Evolutionary conservation across 176 grass and related monocot species (phyloP).

Genomic region (Raddia distichophylla): DNA sequence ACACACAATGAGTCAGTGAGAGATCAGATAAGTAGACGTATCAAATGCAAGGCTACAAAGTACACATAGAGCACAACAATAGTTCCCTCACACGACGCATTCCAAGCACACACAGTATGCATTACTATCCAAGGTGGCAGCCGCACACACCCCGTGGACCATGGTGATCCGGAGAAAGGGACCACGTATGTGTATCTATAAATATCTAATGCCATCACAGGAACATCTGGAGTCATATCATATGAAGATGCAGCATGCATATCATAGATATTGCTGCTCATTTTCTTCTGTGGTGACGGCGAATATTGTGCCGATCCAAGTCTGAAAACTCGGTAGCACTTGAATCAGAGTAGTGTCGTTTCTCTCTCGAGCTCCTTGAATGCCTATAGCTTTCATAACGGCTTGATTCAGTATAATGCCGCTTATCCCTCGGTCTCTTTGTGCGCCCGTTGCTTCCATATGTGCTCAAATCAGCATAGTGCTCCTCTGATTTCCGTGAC

Average conservation of each 20-base stretch:
- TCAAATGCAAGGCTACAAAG: neutral
- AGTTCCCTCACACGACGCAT: neutral
- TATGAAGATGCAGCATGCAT: neutral
- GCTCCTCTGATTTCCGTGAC: neutral
- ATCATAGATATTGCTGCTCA: neutral
- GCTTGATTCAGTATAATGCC: neutral
- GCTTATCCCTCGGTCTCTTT: slow-evolving; percentile 4
- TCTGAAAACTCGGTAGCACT: slow-evolving; percentile 42
- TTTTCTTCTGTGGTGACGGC: slow-evolving; percentile 39
- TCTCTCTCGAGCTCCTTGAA: slow-evolving; percentile 44
- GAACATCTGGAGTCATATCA: neutral
- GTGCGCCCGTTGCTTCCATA: neutral
- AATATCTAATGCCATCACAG: neutral
- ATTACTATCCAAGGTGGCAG: neutral
- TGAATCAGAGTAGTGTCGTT: slow-evolving; percentile 29
- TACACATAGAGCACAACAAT: neutral
- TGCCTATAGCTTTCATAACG: slow-evolving; percentile 19
- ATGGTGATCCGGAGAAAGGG: neutral
- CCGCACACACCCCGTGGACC: neutral
- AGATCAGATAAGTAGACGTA: neutral
- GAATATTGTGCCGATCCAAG: slow-evolving; percentile 27
- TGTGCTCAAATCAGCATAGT: neutral
- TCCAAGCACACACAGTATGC: slow-evolving; percentile 6
- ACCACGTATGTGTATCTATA: neutral
- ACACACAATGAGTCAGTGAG: too few relatives aligned